Conservation (phyloP, 2,329 filamentous ascomycete genomes). For the Alternaria angustiovoidea region DNA sequence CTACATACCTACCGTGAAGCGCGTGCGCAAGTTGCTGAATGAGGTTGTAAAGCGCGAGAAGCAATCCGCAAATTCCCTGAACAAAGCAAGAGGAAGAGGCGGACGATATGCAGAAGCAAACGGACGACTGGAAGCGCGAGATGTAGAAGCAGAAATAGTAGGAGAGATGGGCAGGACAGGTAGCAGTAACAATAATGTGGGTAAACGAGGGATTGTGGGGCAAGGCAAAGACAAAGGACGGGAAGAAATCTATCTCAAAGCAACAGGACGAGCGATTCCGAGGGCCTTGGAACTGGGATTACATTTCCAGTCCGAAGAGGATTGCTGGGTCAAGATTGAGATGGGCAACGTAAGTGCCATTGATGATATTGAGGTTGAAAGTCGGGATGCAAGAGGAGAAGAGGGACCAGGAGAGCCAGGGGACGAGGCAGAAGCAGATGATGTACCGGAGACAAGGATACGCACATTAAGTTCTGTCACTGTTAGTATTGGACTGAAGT, state of each 20-base stretch:
- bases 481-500: conserved; percentile 42
- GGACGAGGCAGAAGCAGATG: conserved; percentile 36
- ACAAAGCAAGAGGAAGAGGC: background rate
- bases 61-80: conserved; percentile 39
- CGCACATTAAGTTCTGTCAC: conserved; percentile 44
- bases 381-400: conserved; percentile 5
- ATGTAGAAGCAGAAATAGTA: conserved; percentile 40
- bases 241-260: conserved; percentile 67
- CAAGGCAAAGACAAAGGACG: conserved; percentile 5
- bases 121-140: conserved; percentile 39
- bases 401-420: conserved; percentile 25
- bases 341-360: conserved; percentile 71
- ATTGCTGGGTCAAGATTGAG: conserved; percentile 66
- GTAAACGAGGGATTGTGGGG: conserved; percentile 7
- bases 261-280: conserved; percentile 71
- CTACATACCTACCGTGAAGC: conserved; percentile 73
- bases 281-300: conserved; percentile 69
- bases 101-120: conserved; percentile 24
- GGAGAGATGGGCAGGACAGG: conserved; percentile 27
- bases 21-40: conserved; percentile 69
- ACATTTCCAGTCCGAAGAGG: conserved; percentile 70
- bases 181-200: background rate
- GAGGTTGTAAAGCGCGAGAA: conserved; percentile 62
- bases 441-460: conserved; percentile 54
- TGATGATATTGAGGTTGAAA: conserved; percentile 66